Evolutionary conservation across 2,329 filamentous ascomycete genomes (phyloP), one percentile per base, ranked within the genome.

Genomic region (Epichloe sibirici): DNA sequence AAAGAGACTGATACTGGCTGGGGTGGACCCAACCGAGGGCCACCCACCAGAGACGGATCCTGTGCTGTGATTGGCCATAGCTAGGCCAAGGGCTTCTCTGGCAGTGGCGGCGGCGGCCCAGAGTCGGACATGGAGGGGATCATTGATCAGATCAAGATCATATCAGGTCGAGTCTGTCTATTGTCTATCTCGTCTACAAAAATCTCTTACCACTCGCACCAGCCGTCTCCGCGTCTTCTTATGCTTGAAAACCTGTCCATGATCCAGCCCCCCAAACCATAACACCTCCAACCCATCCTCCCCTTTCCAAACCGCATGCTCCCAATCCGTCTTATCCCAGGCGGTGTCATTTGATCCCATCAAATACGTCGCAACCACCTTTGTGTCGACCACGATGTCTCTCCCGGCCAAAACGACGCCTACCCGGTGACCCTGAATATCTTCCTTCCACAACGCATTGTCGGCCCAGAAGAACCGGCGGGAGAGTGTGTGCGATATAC

Each of bases 401-500:
- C 69, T 65, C 1, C 73, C 72, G 17, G 71, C 70, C 21, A 83
- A 61, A 42, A 69, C 70, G 3, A 79, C 74, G 1, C 76, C 77
- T 9, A 76, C 67, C 17, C 66, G 64, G 43, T 52, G 59, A 15
- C 65, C 62, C 35, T 63, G 58, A 7, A 82, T 60, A 52, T 79
- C 75, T 40, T 81, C 72, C 58, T 77, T 77, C 80, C 79, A 83
- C 6, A 83, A 62, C 1, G 81, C 69, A 58, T 79, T 82, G 55
- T 83, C 72, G 21, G 68, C 69, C 80, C 81, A 84, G 66, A 81
- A 81, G 62, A 83, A 83, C 39, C 76, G 72, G 12, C 80, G 67
- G 12, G 73, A 71, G 1, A 83, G 65, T 0, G 77, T 81, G 59
- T 82, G 77, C 8, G 77, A 70, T 8, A 82, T 74, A 45, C 77